Evolutionary conservation across 768 basidiomycete species (phyloP), one percentile per base, ranked within the genome.

Genomic region (Clathrus columnatus): DNA sequence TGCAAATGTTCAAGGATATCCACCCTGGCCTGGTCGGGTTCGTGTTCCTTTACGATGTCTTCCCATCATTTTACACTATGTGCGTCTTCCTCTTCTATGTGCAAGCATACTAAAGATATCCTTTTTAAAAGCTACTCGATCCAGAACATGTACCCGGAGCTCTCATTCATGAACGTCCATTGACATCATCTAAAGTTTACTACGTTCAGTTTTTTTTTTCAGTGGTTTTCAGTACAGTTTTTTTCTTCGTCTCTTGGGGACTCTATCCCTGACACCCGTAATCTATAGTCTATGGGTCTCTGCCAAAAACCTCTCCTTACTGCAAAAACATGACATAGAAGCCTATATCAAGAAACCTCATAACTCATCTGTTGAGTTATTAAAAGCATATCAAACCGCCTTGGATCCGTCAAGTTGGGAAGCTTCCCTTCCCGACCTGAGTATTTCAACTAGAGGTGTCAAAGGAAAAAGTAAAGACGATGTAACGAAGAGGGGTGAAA

Each of bases 1-100:
- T 58, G 91, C 81, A 23, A 94, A 95, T 75, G 73, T 99, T 67
- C 89, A 88, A 73, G 95, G 95, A 10, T 97, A 75, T 73, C 91
- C 95, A 1, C 78, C 87, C 3, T 99, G 95, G 95, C 96, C 92
- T 51, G 91, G 84, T 68, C 86, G 89, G 74, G 94, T 95, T 66
- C 71, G 89, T 80, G 57, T 60, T 64, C 65, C 61, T 58, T 47
- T 62, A 49, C 61, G 59, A 18, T 48, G 56, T 57, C 54, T 57
- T 51, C 62, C 56, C 59, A 50, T n/a, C n/a, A n/a, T n/a, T n/a
- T n/a, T n/a, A n/a, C n/a, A n/a, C n/a, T n/a, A n/a, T n/a, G n/a
- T n/a, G n/a, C n/a, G n/a, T n/a, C n/a, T n/a, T n/a, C n/a, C n/a
- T n/a, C n/a, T n/a, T n/a, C n/a, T n/a, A n/a, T n/a, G n/a, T 64